phyloP scores from a whole-genome alignment of 2,329 filamentous ascomycete genomes.

The Pyricularia pennisetigena region DNA sequence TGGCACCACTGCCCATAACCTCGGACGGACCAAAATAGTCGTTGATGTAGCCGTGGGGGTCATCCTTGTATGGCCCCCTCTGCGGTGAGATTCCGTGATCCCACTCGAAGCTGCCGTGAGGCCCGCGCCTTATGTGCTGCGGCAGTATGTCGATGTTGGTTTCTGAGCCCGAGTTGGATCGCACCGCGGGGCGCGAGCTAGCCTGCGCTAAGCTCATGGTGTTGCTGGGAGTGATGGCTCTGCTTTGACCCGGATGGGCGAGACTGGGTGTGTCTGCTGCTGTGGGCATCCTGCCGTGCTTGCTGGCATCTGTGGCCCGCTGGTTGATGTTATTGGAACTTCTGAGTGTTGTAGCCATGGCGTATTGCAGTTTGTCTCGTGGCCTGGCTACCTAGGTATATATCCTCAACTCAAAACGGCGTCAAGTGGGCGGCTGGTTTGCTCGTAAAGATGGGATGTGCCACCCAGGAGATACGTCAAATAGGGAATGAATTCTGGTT shows the following conservation, averaged over 20 bases:
- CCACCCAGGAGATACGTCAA: background rate
- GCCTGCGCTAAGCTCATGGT: background rate
- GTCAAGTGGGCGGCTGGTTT: no score
- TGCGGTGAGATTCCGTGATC: conserved; percentile 4
- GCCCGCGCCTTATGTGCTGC: background rate
- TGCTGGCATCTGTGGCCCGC: background rate
- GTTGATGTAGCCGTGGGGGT: conserved; percentile 1
- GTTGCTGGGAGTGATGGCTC: background rate
- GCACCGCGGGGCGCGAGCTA: background rate
- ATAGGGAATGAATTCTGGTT: background rate
- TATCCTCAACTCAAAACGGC: background rate
- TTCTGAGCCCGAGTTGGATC: background rate
- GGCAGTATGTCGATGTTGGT: background rate
- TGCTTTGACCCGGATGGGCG: background rate
- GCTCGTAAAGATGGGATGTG: no score
- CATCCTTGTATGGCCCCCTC: conserved; percentile 1
- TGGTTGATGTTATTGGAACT: background rate
- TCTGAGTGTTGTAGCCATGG: background rate
- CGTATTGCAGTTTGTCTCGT: background rate
- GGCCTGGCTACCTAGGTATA: background rate
- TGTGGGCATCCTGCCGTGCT: background rate
- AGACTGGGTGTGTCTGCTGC: background rate
- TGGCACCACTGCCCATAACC: background rate
- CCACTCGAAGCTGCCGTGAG: background rate
- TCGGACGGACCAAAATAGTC: background rate